Percentiles rank a stretch among this genome's conserved stretches.
These are phyloP conservation scores for Casuarina equisetifolia DNA, from an alignment of 306 rosid genomes.

Conservation along the genomic window DNA sequence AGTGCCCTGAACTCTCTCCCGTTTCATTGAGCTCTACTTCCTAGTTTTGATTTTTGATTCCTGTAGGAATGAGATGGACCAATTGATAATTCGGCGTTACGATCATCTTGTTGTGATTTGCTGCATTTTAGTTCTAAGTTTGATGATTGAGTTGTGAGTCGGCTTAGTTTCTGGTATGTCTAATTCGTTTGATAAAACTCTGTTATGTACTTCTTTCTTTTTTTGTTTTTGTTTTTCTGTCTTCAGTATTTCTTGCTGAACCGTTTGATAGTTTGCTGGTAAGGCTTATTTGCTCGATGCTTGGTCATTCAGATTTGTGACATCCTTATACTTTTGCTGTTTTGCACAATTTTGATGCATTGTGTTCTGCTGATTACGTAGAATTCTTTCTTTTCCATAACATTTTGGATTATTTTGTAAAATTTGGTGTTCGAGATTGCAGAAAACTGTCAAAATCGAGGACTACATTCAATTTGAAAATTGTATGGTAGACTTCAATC, in stretches of 20 bases:
- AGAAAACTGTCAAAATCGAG: no score
- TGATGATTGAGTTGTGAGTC: no score
- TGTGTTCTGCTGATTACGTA: background rate
- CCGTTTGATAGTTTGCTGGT: background rate
- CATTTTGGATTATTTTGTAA: background rate
- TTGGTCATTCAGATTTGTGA: background rate
- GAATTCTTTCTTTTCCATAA: background rate
- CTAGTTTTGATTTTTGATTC: no score
- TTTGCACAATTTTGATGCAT: background rate
- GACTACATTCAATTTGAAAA: no score
- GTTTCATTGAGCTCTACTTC: no score
- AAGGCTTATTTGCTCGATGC: background rate
- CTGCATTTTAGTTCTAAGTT: no score
- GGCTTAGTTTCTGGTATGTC: background rate
- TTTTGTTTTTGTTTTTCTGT: background rate
- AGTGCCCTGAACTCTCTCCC: no score
- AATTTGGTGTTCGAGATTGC: no score
- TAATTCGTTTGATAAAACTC: background rate
- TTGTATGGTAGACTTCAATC: no score
- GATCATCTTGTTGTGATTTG: no score
- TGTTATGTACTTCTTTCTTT: background rate
- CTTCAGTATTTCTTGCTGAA: background rate
- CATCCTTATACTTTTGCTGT: background rate
- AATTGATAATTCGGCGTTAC: no score
- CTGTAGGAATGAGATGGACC: no score